These are phyloP conservation scores for Amanita pseudoporphyria DNA, from an alignment of 768 basidiomycete species.

Conservation along the genomic window DNA sequence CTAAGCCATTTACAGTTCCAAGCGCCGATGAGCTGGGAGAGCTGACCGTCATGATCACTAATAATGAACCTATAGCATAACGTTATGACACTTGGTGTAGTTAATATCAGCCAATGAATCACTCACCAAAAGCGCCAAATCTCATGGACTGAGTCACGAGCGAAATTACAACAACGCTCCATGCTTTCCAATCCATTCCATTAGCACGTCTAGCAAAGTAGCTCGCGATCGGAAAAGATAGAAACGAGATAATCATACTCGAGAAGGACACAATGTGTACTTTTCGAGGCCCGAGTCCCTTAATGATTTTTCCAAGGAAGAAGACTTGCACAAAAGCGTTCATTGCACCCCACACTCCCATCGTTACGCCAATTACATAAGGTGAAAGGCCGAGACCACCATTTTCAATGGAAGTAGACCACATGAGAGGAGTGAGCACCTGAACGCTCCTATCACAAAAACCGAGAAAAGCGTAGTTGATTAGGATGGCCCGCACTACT, in stretches of 20 bases:
- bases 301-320: constrained; percentile 34
- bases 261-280: constrained; percentile 25
- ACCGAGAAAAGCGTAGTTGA: neutral
- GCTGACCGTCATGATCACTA: constrained; percentile 33
- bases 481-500: neutral
- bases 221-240: constrained; percentile 9
- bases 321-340: constrained; percentile 43
- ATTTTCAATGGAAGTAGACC: constrained; percentile 38
- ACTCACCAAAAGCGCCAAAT: too few species aligned
- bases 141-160: neutral
- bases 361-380: constrained; percentile 40
- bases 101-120: too few species aligned
- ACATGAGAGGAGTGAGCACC: constrained; percentile 18
- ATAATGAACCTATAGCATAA: constrained; percentile 46
- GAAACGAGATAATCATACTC: constrained; percentile 12
- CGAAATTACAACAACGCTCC: neutral
- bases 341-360: constrained; percentile 37
- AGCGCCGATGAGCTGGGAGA: constrained; percentile 31
- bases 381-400: constrained; percentile 51
- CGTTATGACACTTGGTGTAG: too few species aligned
- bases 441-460: neutral
- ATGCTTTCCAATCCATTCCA: neutral
- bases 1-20: constrained; percentile 45
- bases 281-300: constrained; percentile 34
- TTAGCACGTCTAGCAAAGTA: neutral